Percentiles rank a stretch among this genome's conserved stretches.
These are phyloP conservation scores for Aspergillus sp. DNA, from an alignment of 2,329 filamentous ascomycete genomes.

Conservation along the genomic window DNA sequence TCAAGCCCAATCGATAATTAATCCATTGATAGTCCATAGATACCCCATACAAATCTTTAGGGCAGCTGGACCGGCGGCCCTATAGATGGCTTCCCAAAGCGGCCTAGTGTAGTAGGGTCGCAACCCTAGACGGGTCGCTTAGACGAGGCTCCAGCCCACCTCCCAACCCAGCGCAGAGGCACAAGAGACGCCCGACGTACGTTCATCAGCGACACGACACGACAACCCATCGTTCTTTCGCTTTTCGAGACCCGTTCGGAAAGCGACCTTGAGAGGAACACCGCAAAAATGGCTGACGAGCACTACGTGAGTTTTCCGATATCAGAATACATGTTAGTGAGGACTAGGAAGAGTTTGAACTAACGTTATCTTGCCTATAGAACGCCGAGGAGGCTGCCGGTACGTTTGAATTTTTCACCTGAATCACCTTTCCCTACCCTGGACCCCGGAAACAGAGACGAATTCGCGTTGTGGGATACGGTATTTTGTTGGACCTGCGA, in stretches of 20 bases:
- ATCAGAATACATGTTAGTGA: neutral
- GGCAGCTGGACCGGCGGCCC: constrained; percentile 13
- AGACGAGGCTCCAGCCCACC: constrained; percentile 44
- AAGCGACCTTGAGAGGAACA: constrained; percentile 47
- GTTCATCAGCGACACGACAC: constrained; percentile 41
- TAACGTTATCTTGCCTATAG: constrained; percentile 54
- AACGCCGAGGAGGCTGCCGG: constrained; percentile 94
- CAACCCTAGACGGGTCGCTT: constrained; percentile 44
- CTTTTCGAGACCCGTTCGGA: constrained; percentile 49
- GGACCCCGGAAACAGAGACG: constrained; percentile 6
- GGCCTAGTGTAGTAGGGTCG: constrained; percentile 42
- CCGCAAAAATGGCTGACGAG: constrained; percentile 79
- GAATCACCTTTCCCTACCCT: constrained; percentile 17
- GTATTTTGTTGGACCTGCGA: constrained; percentile 6
- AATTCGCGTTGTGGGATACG: constrained; percentile 5
- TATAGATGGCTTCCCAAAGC: constrained; percentile 19
- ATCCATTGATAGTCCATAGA: neutral
- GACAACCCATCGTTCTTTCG: constrained; percentile 44
- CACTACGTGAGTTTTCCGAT: constrained; percentile 73
- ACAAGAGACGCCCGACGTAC: constrained; percentile 30
- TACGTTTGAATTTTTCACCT: constrained; percentile 46
- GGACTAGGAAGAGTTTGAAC: constrained; percentile 25
- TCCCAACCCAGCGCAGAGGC: constrained; percentile 31
- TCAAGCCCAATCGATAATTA: neutral
- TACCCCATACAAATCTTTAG: constrained; percentile 12